A percentile compares a stretch with the other conserved stretches of the same genome.
These are phyloP conservation scores for Venturia nashicola DNA, from an alignment of 2,329 filamentous ascomycete species.

Conservation along the genomic window DNA sequence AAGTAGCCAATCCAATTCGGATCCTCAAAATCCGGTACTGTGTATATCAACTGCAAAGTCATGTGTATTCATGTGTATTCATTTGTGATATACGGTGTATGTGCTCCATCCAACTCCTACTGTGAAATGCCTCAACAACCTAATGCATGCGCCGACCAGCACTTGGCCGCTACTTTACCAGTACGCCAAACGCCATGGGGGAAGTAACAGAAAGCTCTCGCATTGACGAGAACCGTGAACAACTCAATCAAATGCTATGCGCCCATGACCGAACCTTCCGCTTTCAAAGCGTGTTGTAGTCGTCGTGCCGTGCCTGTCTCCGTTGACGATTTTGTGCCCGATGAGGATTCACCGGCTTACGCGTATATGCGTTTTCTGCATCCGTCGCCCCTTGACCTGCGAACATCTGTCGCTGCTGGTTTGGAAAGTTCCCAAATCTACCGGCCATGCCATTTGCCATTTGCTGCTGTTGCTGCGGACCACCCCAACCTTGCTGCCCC, in stretches of 20 bases:
- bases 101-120: background rate
- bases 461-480: conserved; percentile 22
- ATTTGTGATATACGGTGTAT: background rate
- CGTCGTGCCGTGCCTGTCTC: conserved; percentile 7
- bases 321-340: conserved; percentile 38
- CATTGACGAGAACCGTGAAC: background rate
- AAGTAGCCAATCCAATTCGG: background rate
- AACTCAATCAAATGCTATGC: background rate
- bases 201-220: background rate
- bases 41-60: background rate
- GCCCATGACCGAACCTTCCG: background rate
- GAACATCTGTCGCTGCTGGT: conserved; percentile 45
- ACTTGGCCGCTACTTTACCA: background rate
- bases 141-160: background rate
- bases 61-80: background rate
- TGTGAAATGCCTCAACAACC: background rate
- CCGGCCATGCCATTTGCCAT: conserved; percentile 11
- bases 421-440: conserved; percentile 18
- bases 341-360: conserved; percentile 90
- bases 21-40: background rate
- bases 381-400: conserved; percentile 45
- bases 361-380: conserved; percentile 86
- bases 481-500: conserved; percentile 8
- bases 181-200: background rate
- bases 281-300: conserved; percentile 10